Evolutionary conservation across 805 yeast genomes (phyloP), one percentile per base, ranked within the genome.

Genomic region (Wilhelminamyces savonicus): DNA sequence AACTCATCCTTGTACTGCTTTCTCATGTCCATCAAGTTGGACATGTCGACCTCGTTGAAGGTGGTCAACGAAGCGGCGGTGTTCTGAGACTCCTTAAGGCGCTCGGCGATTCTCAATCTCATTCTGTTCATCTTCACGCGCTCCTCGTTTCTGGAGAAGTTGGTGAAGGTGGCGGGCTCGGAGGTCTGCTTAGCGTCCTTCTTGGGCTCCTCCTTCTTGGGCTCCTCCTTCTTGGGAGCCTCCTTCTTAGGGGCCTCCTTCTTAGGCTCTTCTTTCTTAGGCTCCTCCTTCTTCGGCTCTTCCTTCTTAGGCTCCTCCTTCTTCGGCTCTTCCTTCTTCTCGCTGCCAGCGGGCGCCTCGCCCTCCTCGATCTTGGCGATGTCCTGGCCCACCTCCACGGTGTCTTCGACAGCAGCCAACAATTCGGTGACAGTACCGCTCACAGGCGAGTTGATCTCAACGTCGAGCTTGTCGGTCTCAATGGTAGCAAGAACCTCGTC

Each of bases 101-200:
- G 85, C 72, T 90, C 97, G 37, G 98, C 95, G 46, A 92, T 92
- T 74, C 98, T 85, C 67, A 85, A 66, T 69, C 98, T 82, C 97
- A 90, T 92, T 72, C 98, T 84, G 79, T 88, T 92, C 97, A 90
- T 90, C 74, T 90, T 90, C 42, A 92, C 94, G 59, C 87, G 77
- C 56, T 79, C 82, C 68, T 92, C 97, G 39, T 67, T 62, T 70
- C 98, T 83, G 35, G 92, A 72, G 54, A 84, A 85, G 29, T 50
- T 41, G 30, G 67, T 61, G 54, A 62, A 62, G 23, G 70, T 66
- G 25, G 61, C 50, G 23, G 39, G 34, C 21, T 44, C 30, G 22
- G 30, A 26, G 10, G 35, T 13, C 13, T 28, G 44, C 27, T 37
- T 32, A 22, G 25, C 13, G 14, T 27, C 31, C 27, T 28, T 16